Conservation (phyloP, 805 yeast species). For the Isabelozyma gotoi region DNA sequence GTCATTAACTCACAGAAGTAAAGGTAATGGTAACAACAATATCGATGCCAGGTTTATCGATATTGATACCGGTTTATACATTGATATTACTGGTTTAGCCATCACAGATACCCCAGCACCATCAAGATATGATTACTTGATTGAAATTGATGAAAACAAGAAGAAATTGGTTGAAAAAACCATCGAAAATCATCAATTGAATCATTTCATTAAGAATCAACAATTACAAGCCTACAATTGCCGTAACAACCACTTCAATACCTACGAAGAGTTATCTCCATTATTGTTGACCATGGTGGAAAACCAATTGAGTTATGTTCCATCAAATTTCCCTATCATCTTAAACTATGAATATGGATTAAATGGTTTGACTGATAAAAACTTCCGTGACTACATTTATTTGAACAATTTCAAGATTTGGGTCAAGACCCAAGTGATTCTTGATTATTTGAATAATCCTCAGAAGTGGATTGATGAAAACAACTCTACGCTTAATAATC, state of each 20-base stretch:
- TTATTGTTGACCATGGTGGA: constrained; percentile 53
- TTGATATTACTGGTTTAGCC: constrained; percentile 70
- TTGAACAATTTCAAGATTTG: constrained; percentile 58
- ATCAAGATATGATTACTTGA: constrained; percentile 14
- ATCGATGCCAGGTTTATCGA: constrained; percentile 77
- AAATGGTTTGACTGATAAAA: constrained; percentile 28
- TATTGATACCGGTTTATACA: constrained; percentile 65
- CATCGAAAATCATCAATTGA: constrained; percentile 4
- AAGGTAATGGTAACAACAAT: constrained; percentile 60
- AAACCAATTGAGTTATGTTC: constrained; percentile 42
- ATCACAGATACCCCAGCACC: constrained; percentile 36
- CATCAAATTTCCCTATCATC: constrained; percentile 22
- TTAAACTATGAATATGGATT: constrained; percentile 28
- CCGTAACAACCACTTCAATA: constrained; percentile 58
- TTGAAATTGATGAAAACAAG: constrained; percentile 8
- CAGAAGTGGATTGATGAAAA: constrained; percentile 13
- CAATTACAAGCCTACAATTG: constrained; percentile 38
- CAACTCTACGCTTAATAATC: constrained; percentile 3
- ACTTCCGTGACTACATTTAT: constrained; percentile 45
- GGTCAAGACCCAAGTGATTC: constrained; percentile 34
- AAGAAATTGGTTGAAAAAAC: constrained; percentile 5
- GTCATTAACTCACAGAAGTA: constrained; percentile 52
- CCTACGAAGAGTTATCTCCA: constrained; percentile 50
- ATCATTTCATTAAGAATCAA: constrained; percentile 14
- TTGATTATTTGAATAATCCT: constrained; percentile 24